Evolutionary conservation across 768 basidiomycete species (phyloP).

Genomic region (Mrakia gelida): DNA sequence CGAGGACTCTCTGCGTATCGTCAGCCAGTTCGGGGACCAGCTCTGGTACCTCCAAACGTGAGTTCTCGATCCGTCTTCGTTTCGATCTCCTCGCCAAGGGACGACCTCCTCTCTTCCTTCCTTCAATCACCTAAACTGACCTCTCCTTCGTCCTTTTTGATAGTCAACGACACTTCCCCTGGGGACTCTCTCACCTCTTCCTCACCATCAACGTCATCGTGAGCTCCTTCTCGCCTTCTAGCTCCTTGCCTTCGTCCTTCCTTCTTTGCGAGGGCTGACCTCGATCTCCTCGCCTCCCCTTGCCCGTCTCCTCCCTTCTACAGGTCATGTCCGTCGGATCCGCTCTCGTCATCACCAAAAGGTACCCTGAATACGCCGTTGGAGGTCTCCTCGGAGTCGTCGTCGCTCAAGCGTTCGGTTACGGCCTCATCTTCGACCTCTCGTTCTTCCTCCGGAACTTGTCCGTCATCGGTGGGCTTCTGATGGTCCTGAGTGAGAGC

Average conservation of each 20-base stretch:
- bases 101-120: no score
- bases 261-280: slow-evolving; percentile 3
- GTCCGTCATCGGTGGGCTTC: slow-evolving; percentile 91
- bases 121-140: not conserved
- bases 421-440: slow-evolving; percentile 98
- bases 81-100: slow-evolving; percentile 21
- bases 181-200: slow-evolving; percentile 93
- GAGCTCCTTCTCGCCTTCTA: slow-evolving; percentile 44
- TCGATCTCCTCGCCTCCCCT: not conserved
- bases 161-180: slow-evolving; percentile 91
- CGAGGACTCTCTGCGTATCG: slow-evolving; percentile 89
- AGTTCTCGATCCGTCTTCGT: slow-evolving; percentile 42
- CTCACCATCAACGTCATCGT: slow-evolving; percentile 86
- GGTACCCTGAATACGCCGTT: slow-evolving; percentile 81
- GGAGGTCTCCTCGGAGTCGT: slow-evolving; percentile 86
- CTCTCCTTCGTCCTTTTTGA: not conserved
- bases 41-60: slow-evolving; percentile 96
- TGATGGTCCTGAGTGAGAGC: slow-evolving; percentile 98
- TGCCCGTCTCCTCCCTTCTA: not conserved
- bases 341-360: slow-evolving; percentile 76
- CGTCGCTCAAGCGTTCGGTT: slow-evolving; percentile 87
- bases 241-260: not conserved
- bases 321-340: slow-evolving; percentile 88
- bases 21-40: slow-evolving; percentile 95
- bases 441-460: slow-evolving; percentile 99